A percentile compares a stretch with the other conserved stretches of the same genome.
These are phyloP conservation scores for Lachancea thermotolerans DNA, from an alignment of 805 yeast genomes.

Conservation along the genomic window DNA sequence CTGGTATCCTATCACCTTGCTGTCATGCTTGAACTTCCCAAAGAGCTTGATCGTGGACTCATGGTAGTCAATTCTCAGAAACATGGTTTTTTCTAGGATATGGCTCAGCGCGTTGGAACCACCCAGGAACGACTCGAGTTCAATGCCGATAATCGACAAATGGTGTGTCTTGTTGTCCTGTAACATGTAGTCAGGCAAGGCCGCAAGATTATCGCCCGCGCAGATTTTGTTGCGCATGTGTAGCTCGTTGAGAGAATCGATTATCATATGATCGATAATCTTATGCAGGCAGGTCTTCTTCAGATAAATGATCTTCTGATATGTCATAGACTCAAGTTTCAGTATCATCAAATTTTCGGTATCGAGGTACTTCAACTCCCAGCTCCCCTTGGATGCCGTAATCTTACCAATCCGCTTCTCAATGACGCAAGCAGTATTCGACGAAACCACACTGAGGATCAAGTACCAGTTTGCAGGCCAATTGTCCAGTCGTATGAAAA, in stretches of 20 bases:
- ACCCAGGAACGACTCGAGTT: slow-evolving; percentile 27
- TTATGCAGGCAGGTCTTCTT: slow-evolving; percentile 28
- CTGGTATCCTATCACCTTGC: slow-evolving; percentile 25
- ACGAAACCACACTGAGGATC: slow-evolving; percentile 28
- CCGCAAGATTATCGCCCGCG: slow-evolving; percentile 11
- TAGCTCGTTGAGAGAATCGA: slow-evolving; percentile 31
- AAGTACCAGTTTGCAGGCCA: slow-evolving; percentile 35
- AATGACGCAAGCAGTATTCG: slow-evolving; percentile 27
- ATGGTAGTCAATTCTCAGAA: slow-evolving; percentile 27
- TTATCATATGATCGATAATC: slow-evolving; percentile 31
- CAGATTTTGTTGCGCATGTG: slow-evolving; percentile 26
- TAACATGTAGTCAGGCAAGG: slow-evolving; percentile 22
- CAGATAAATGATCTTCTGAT: slow-evolving; percentile 27
- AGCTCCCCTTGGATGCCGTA: slow-evolving; percentile 25
- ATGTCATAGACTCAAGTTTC: slow-evolving; percentile 30
- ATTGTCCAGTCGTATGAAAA: slow-evolving; percentile 28
- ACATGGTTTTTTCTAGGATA: slow-evolving; percentile 28
- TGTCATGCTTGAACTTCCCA: slow-evolving; percentile 29
- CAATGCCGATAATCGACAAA: slow-evolving; percentile 23
- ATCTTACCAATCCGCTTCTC: slow-evolving; percentile 32
- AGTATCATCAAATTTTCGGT: slow-evolving; percentile 18
- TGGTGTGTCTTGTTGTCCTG: slow-evolving; percentile 3
- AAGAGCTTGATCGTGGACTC: slow-evolving; percentile 25
- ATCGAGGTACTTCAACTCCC: slow-evolving; percentile 30
- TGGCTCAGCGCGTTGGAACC: slow-evolving; percentile 25